These are phyloP conservation scores for Cryphonectria parasitica DNA, from an alignment of 2,329 filamentous ascomycete genomes.

Conservation along the genomic window DNA sequence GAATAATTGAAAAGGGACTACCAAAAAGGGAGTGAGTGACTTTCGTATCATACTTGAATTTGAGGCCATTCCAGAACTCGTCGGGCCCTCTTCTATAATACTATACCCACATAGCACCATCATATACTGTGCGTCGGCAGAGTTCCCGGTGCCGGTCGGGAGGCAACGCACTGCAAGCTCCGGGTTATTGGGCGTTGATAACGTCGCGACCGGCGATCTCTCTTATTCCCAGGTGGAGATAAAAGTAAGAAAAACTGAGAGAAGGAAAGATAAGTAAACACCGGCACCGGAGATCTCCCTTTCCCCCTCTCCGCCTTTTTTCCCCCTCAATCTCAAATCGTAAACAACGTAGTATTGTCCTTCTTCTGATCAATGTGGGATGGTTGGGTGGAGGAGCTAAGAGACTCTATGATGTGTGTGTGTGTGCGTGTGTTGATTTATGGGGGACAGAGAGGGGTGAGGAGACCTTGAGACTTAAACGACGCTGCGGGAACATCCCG, in stretches of 20 bases:
- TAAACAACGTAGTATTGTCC: neutral
- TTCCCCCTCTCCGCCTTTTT: neutral
- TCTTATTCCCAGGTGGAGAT: neutral
- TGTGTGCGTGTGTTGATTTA: neutral
- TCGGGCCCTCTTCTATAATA: neutral
- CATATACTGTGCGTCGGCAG: neutral
- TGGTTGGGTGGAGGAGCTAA: neutral
- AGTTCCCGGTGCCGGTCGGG: slow-evolving; percentile 8
- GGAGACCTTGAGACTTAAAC: neutral
- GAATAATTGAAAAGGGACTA: neutral
- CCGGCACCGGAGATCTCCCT: neutral
- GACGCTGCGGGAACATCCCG: neutral
- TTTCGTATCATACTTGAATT: neutral
- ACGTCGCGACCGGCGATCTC: slow-evolving; percentile 13
- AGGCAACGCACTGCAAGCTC: neutral
- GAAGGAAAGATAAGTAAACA: neutral
- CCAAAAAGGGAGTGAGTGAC: neutral
- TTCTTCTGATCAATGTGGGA: neutral
- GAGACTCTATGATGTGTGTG: neutral
- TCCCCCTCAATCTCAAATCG: neutral
- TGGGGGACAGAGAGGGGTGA: neutral
- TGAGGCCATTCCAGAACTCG: neutral
- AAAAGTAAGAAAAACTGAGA: neutral
- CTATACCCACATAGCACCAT: neutral
- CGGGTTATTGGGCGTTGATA: neutral